Conservation (phyloP, 768 basidiomycete genomes). For the Tricholoma terreum region DNA sequence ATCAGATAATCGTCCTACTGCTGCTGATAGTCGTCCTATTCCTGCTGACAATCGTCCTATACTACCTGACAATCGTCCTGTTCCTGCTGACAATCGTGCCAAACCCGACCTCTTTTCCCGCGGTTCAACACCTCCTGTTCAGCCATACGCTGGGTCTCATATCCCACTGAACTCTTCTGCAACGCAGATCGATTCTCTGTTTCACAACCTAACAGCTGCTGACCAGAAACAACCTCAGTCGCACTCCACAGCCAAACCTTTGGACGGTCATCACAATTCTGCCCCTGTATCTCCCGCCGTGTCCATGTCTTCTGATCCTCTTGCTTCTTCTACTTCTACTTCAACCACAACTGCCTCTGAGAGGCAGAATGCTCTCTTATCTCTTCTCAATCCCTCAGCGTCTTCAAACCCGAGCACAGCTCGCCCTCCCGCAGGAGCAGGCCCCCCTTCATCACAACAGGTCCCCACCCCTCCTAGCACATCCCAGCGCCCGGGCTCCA, state of each 20-base stretch:
- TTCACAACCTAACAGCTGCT: conserved; percentile 49
- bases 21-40: background rate
- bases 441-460: conserved; percentile 47
- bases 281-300: conserved; percentile 38
- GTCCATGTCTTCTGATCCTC: conserved; percentile 45
- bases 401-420: conserved; percentile 20
- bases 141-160: conserved; percentile 29
- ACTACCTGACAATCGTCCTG: conserved; percentile 11
- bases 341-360: conserved; percentile 49
- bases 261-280: conserved; percentile 31
- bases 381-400: conserved; percentile 48
- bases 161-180: conserved; percentile 45
- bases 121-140: conserved; percentile 48
- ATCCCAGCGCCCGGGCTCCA: conserved; percentile 50
- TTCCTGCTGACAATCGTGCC: conserved; percentile 28
- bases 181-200: conserved; percentile 65
- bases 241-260: conserved; percentile 15
- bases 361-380: conserved; percentile 72
- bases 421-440: conserved; percentile 22
- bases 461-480: conserved; percentile 69
- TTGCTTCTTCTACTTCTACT: conserved; percentile 40
- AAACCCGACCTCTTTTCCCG: conserved; percentile 53
- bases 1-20: background rate
- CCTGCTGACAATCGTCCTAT: background rate
- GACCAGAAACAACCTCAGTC: conserved; percentile 34